Percentiles rank a stretch among this genome's conserved stretches.
phyloP scores from a whole-genome alignment of 1,284 basidiomycete species.

The Ceratobasidium sp. region DNA sequence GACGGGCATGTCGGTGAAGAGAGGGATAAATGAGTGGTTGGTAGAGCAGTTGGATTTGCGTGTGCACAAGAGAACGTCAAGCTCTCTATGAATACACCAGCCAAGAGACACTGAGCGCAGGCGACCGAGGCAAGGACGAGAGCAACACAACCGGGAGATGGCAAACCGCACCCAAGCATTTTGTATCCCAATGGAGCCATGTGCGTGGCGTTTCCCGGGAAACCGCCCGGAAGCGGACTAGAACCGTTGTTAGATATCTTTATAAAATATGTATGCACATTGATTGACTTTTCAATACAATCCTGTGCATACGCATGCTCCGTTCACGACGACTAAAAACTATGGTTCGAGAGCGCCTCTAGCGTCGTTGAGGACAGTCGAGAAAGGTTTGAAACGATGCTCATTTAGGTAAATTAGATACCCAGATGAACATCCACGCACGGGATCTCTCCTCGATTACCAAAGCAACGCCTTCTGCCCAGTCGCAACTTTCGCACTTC shows the following conservation, averaged over 20 bases:
- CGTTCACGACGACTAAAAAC: no score
- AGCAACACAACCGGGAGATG: slow-evolving; percentile 14
- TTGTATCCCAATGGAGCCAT: slow-evolving; percentile 1
- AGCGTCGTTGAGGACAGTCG: neutral
- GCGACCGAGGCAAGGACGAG: slow-evolving; percentile 28
- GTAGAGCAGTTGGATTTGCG: slow-evolving; percentile 5
- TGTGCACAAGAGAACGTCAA: slow-evolving; percentile 38
- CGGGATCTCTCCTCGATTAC: slow-evolving; percentile 11
- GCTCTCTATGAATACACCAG: slow-evolving; percentile 30
- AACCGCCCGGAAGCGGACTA: slow-evolving; percentile 24
- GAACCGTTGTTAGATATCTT: neutral
- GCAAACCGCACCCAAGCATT: neutral
- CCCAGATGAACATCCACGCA: neutral
- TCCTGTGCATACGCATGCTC: no score
- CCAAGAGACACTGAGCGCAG: slow-evolving; percentile 13
- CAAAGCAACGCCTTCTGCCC: neutral
- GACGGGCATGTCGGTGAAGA: slow-evolving; percentile 25
- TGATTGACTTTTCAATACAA: no score
- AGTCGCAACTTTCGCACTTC: slow-evolving; percentile 38
- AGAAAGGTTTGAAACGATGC: neutral
- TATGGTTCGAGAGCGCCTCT: neutral
- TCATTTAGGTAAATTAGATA: slow-evolving; percentile 8
- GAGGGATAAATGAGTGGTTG: slow-evolving; percentile 36
- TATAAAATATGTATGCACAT: no score
- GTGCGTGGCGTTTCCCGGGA: slow-evolving; percentile 43